These are phyloP conservation scores for Cardiospermum halicacabum DNA, from an alignment of 345 rosid genomes.

Conservation along the genomic window DNA sequence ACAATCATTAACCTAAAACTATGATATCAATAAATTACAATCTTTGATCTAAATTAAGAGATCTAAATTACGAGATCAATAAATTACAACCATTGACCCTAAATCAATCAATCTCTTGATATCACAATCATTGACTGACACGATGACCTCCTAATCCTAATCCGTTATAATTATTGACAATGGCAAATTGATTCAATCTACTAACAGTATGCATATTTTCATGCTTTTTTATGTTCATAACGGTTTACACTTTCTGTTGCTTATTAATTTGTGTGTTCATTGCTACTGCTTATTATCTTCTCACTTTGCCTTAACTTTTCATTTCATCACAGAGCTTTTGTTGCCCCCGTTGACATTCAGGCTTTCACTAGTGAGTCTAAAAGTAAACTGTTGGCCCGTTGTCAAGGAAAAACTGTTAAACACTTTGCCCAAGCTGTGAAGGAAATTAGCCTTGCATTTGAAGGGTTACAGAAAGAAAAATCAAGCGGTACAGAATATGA, in stretches of 20 bases:
- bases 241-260: not conserved
- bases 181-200: no score
- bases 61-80: no score
- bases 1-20: no score
- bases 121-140: no score
- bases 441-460: constrained; percentile 80
- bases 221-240: not conserved
- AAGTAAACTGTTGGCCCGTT: constrained; percentile 52
- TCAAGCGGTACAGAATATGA: constrained; percentile 38
- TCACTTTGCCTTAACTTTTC: constrained; percentile 17
- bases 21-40: no score
- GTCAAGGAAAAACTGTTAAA: constrained; percentile 69
- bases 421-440: constrained; percentile 74
- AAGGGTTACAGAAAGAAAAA: constrained; percentile 51
- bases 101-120: no score
- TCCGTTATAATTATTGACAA: no score
- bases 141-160: no score
- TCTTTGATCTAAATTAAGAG: no score
- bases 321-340: constrained; percentile 64
- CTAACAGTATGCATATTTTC: not conserved
- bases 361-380: constrained; percentile 72
- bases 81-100: no score
- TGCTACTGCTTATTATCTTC: constrained; percentile 4
- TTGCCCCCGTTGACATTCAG: constrained; percentile 77
- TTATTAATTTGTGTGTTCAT: constrained; percentile 1